These are phyloP conservation scores for Phaeosphaeria sp. DNA, from an alignment of 2,329 filamentous ascomycete species.

Conservation along the genomic window DNA sequence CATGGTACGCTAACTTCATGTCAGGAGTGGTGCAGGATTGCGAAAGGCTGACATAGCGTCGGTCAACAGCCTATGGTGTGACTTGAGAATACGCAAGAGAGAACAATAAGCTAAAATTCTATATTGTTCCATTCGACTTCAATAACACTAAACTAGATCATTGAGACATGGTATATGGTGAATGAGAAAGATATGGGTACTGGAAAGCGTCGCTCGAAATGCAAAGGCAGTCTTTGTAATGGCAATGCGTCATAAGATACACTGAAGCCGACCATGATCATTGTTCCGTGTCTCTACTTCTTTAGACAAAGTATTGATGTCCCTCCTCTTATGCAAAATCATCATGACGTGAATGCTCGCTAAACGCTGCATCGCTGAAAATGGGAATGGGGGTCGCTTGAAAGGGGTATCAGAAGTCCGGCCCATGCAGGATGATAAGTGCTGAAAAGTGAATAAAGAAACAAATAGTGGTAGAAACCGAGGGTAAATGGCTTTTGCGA, in stretches of 20 bases:
- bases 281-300: background rate
- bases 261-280: background rate
- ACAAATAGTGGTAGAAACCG: background rate
- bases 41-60: no score
- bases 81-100: background rate
- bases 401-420: slow-evolving; percentile 42
- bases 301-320: background rate
- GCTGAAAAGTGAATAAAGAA: background rate
- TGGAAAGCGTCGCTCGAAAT: slow-evolving; percentile 7
- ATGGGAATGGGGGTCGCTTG: slow-evolving; percentile 8
- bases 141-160: background rate
- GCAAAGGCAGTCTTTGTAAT: slow-evolving; percentile 10
- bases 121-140: background rate
- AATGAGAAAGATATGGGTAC: no score
- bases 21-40: no score
- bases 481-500: no score
- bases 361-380: slow-evolving; percentile 14
- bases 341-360: slow-evolving; percentile 11
- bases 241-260: background rate
- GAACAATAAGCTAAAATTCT: background rate
- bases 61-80: no score
- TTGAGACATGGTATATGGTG: background rate
- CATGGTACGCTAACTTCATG: no score
- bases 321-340: slow-evolving; percentile 12
- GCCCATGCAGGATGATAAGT: slow-evolving; percentile 18